These are phyloP conservation scores for Globisporangium parvum DNA, from an alignment of 352 stramenopile genomes.

Conservation along the genomic window DNA sequence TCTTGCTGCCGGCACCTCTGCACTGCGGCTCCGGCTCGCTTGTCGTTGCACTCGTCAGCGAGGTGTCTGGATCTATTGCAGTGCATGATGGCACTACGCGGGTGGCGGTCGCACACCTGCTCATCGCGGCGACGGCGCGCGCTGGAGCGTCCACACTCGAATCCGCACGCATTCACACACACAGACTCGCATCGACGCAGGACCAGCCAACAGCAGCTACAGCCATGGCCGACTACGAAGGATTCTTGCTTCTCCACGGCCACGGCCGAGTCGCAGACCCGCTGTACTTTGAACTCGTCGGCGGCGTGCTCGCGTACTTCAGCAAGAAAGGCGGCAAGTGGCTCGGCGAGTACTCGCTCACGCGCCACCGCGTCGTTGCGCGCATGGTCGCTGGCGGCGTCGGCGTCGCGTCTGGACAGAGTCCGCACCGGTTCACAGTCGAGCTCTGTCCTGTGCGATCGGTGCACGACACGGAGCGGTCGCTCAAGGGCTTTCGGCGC, in stretches of 20 bases:
- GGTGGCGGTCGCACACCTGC: too few relatives aligned
- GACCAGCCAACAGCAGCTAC: too few relatives aligned
- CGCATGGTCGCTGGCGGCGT: constrained; percentile 31
- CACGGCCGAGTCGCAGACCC: constrained; percentile 30
- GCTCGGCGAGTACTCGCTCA: constrained; percentile 69
- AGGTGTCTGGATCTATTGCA: not conserved
- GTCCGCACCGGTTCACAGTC: constrained; percentile 63
- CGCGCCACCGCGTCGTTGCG: constrained; percentile 55
- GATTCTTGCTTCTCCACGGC: constrained; percentile 70
- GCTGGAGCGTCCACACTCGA: not conserved
- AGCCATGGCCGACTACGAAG: constrained; percentile 77
- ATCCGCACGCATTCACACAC: not conserved
- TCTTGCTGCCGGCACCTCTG: not conserved
- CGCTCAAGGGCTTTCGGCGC: constrained; percentile 55
- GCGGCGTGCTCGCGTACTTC: constrained; percentile 70
- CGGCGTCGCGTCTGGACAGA: constrained; percentile 2
- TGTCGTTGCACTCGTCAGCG: not conserved
- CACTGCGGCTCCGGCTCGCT: constrained; percentile 4
- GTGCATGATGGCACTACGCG: not conserved
- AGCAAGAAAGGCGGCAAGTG: constrained; percentile 62
- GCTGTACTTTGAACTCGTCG: constrained; percentile 72
- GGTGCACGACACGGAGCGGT: constrained; percentile 67
- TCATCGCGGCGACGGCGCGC: too few relatives aligned
- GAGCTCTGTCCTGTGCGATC: constrained; percentile 72
- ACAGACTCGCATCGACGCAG: not conserved